These are phyloP conservation scores for Bocquillonia castaneifolia DNA, from an alignment of 441 rosid genomes.

Conservation along the genomic window DNA sequence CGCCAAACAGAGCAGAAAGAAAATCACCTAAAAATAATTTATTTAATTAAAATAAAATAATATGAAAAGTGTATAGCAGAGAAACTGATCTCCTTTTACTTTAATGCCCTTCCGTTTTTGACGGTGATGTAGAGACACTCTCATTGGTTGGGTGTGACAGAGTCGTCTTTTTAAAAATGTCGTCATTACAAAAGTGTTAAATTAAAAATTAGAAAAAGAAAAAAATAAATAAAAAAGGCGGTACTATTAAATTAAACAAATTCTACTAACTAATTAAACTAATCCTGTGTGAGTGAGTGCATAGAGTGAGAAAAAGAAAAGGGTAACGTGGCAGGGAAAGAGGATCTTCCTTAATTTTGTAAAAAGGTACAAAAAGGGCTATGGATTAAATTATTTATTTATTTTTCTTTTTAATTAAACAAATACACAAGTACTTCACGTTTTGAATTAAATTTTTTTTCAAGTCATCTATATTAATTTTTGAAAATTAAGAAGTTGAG, in stretches of 20 bases:
- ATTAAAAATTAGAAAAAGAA: background rate
- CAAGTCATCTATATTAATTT: too few species aligned
- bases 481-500: too few species aligned
- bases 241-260: constrained; percentile 3
- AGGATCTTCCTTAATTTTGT: constrained; percentile 28
- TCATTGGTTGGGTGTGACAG: background rate
- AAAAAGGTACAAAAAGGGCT: background rate
- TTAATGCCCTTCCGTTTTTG: background rate
- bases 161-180: background rate
- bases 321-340: constrained; percentile 21
- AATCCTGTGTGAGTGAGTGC: constrained; percentile 11
- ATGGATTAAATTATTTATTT: background rate
- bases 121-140: background rate
- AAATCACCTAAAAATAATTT: constrained; percentile 21
- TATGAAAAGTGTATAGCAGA: background rate
- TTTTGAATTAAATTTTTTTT: too few species aligned
- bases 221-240: background rate
- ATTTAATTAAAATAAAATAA: background rate
- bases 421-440: too few species aligned
- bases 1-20: constrained; percentile 51
- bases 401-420: background rate
- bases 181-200: constrained; percentile 10
- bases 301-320: background rate
- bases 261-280: background rate
- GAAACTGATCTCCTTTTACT: constrained; percentile 9